phyloP scores from a whole-genome alignment of 805 yeast genomes.

The Isabelozyma heimii region DNA sequence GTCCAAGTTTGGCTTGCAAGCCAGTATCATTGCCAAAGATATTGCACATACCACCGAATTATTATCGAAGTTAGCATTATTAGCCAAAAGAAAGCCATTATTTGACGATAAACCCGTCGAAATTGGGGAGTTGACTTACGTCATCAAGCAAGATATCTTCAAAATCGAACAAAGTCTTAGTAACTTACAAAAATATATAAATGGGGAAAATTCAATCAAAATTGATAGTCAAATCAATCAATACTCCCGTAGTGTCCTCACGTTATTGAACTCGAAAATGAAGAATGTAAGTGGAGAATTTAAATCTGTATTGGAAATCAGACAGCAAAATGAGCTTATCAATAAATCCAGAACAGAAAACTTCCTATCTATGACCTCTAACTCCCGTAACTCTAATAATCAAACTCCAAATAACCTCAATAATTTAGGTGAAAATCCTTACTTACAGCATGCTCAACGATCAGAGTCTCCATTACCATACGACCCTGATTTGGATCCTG shows the following conservation, averaged over 20 bases:
- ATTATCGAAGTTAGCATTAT: conserved; percentile 71
- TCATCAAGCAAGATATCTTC: conserved; percentile 83
- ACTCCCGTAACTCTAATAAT: conserved; percentile 20
- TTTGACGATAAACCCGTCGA: conserved; percentile 94
- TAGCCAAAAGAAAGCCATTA: conserved; percentile 87
- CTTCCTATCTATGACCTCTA: conserved; percentile 56
- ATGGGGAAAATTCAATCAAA: conserved; percentile 40
- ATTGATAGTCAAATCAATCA: conserved; percentile 63
- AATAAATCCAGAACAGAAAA: conserved; percentile 82
- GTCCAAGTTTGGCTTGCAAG: conserved; percentile 52
- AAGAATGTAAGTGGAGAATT: conserved; percentile 91
- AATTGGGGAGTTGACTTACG: conserved; percentile 85
- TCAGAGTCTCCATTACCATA: conserved; percentile 13
- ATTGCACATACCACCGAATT: conserved; percentile 82
- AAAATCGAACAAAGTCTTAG: conserved; percentile 71
- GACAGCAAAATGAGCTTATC: conserved; percentile 81
- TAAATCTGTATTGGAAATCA: conserved; percentile 79
- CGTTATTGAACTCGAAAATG: conserved; percentile 81
- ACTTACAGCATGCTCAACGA: conserved; percentile 15
- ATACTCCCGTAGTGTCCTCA: conserved; percentile 84
- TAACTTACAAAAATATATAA: conserved; percentile 53
- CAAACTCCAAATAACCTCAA: conserved; percentile 22
- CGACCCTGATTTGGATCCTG: conserved; percentile 27
- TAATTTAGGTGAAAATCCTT: conserved; percentile 39
- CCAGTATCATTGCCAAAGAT: conserved; percentile 83